A percentile compares a stretch with the other conserved stretches of the same genome.
Evolutionary conservation across 257 asterid genomes (phyloP).

Genomic region (Handroanthus guayacan): DNA sequence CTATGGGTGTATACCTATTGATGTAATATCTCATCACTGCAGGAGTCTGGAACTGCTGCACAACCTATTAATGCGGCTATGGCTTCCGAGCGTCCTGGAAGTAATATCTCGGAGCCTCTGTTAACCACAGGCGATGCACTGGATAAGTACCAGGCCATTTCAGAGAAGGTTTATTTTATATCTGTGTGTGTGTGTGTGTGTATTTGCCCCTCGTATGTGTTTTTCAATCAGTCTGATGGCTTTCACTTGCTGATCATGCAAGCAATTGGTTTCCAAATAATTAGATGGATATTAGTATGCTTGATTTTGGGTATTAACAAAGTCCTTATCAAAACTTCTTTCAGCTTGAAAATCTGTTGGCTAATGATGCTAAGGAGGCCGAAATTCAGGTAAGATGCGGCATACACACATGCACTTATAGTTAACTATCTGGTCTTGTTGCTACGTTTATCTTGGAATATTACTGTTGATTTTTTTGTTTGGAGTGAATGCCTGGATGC

Average conservation of each 20-base stretch:
- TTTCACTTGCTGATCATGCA: background rate
- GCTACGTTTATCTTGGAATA: background rate
- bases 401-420: background rate
- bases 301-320: slow-evolving; percentile 36
- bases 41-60: slow-evolving; percentile 66
- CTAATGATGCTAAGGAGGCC: slow-evolving; percentile 67
- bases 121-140: slow-evolving; percentile 88
- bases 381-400: slow-evolving; percentile 73
- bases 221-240: background rate
- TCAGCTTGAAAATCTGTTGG: slow-evolving; percentile 83
- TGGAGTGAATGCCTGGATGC: background rate
- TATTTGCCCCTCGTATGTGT: slow-evolving; percentile 12
- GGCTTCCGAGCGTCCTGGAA: slow-evolving; percentile 71
- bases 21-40: slow-evolving; percentile 30
- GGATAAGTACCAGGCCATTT: slow-evolving; percentile 82
- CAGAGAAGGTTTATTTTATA: slow-evolving; percentile 76
- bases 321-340: slow-evolving; percentile 33
- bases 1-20: slow-evolving; percentile 17
- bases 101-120: slow-evolving; percentile 61
- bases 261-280: slow-evolving; percentile 5
- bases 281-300: slow-evolving; percentile 1
- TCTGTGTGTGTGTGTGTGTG: too few species aligned
- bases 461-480: background rate
- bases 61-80: slow-evolving; percentile 62
- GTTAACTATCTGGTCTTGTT: slow-evolving; percentile 18